Conservation (phyloP, 352 stramenopile genomes). For the Phytophthora tubulina region DNA sequence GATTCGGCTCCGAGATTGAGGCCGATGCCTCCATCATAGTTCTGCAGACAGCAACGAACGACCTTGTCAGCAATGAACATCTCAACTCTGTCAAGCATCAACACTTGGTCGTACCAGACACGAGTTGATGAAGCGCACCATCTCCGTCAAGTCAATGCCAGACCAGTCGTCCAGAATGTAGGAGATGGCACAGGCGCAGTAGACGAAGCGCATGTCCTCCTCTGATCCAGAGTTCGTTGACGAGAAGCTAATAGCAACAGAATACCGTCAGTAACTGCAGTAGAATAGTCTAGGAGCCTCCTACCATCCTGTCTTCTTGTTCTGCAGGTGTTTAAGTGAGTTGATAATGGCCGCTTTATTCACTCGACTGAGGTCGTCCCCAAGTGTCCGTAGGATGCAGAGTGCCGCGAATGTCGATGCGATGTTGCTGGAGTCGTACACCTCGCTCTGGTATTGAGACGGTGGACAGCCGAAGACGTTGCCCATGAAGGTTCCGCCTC, state of each 20-base stretch:
- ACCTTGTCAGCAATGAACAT: conserved; percentile 14
- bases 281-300: neutral
- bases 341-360: conserved; percentile 75
- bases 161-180: conserved; percentile 90
- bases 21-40: conserved; percentile 86
- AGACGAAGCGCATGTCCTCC: conserved; percentile 92
- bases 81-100: neutral
- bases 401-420: conserved; percentile 87
- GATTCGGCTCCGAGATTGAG: conserved; percentile 71
- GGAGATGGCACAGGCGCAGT: conserved; percentile 89
- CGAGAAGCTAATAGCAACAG: conserved; percentile 64
- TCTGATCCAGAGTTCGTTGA: conserved; percentile 78
- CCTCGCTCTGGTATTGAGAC: conserved; percentile 66
- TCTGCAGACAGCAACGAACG: conserved; percentile 46
- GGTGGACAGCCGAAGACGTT: conserved; percentile 62
- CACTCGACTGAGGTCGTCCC: conserved; percentile 82
- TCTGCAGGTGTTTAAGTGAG: conserved; percentile 76
- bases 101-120: conserved; percentile 65
- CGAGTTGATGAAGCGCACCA: conserved; percentile 86
- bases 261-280: neutral
- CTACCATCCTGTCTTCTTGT: conserved; percentile 76
- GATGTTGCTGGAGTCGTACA: conserved; percentile 89
- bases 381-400: conserved; percentile 86
- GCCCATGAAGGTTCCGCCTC: conserved; percentile 71
- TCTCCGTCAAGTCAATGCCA: conserved; percentile 65